These are phyloP conservation scores for Blastobotrys mokoenaii DNA, from an alignment of 805 yeast species.

Conservation along the genomic window DNA sequence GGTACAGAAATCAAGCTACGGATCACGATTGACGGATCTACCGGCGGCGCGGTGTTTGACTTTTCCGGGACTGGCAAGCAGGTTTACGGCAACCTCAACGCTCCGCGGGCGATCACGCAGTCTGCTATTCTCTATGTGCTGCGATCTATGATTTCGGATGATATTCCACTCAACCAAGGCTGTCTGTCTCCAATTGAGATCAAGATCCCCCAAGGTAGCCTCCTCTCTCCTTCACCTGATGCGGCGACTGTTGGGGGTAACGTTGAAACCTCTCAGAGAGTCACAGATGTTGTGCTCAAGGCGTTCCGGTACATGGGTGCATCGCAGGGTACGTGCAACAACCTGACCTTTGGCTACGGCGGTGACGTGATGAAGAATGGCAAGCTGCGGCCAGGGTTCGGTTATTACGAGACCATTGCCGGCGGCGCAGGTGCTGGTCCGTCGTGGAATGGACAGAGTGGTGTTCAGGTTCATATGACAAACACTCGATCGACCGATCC, in stretches of 20 bases:
- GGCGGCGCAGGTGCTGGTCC: constrained; percentile 95
- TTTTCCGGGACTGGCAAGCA: constrained; percentile 84
- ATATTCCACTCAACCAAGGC: constrained; percentile 91
- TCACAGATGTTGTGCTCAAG: constrained; percentile 79
- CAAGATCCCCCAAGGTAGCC: constrained; percentile 50
- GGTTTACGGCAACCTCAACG: constrained; percentile 82
- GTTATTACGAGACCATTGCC: constrained; percentile 90
- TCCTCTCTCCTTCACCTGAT: constrained; percentile 67
- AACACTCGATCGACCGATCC: constrained; percentile 90
- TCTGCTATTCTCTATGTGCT: constrained; percentile 85
- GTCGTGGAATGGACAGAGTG: constrained; percentile 77
- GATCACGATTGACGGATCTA: constrained; percentile 36
- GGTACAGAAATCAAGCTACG: constrained; percentile 26
- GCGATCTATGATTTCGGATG: constrained; percentile 75
- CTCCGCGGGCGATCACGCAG: constrained; percentile 83
- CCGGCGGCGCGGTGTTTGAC: constrained; percentile 66
- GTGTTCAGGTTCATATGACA: constrained; percentile 92
- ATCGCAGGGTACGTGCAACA: constrained; percentile 93
- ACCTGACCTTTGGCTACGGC: constrained; percentile 82
- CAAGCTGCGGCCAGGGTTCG: constrained; percentile 56
- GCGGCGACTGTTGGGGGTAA: constrained; percentile 96
- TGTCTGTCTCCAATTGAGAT: constrained; percentile 75
- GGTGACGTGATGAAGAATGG: constrained; percentile 38
- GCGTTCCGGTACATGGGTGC: constrained; percentile 89
- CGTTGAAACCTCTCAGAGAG: constrained; percentile 89